phyloP scores from a whole-genome alignment of 192 early-diverging fungal species.

The Chytriomyces sp. region DNA sequence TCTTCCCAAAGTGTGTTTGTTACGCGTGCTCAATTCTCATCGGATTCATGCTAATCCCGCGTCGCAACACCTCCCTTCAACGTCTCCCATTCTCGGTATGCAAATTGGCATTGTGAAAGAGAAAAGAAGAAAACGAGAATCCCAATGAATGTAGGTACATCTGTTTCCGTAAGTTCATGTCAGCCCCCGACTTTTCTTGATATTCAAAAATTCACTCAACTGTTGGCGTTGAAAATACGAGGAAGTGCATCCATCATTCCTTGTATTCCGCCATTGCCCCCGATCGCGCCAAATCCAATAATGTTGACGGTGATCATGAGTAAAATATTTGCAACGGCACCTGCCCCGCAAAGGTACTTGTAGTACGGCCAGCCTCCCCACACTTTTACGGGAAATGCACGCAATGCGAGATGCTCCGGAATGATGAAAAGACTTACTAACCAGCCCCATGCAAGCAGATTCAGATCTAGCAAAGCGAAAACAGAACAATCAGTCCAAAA shows the following conservation, averaged over 20 bases:
- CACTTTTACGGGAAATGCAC: conserved; percentile 11
- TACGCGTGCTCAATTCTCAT: too few relatives aligned
- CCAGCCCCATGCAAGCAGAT: conserved; percentile 93
- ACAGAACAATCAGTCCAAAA: too few relatives aligned
- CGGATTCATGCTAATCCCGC: not conserved
- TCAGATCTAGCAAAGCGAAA: conserved; percentile 42
- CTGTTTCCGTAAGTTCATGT: not conserved
- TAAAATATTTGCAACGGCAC: conserved; percentile 84
- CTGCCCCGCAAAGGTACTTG: conserved; percentile 74
- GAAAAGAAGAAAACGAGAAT: conserved; percentile 25
- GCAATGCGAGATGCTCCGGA: conserved; percentile 77
- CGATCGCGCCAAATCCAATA: conserved; percentile 75
- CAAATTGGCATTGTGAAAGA: conserved; percentile 12
- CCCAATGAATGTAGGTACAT: not conserved
- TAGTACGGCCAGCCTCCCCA: conserved; percentile 25
- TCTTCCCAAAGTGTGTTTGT: too few relatives aligned
- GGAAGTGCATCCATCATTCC: conserved; percentile 11
- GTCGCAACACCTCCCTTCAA: not conserved
- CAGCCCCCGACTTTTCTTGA: not conserved
- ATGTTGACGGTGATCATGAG: conserved; percentile 96
- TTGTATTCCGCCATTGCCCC: conserved; percentile 20
- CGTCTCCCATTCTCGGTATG: conserved; percentile 19
- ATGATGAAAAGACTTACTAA: conserved; percentile 84
- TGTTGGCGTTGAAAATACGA: conserved; percentile 13
- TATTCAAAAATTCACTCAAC: conserved; percentile 15